These are phyloP conservation scores for Trichocomaceae sp. DNA, from an alignment of 2,329 filamentous ascomycete genomes.

Conservation along the genomic window DNA sequence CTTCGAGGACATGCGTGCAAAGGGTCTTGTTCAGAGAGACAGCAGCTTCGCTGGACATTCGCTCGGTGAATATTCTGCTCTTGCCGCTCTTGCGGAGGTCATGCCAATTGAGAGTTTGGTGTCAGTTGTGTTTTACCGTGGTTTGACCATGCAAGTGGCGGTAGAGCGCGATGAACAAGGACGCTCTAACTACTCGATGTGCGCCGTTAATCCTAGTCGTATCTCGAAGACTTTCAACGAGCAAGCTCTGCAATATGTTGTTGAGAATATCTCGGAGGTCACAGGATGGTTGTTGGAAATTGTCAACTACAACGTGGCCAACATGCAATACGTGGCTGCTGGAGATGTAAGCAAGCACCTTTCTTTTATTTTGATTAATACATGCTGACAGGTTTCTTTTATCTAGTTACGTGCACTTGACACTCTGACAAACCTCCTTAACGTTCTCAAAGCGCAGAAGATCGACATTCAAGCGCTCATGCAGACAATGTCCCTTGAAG, in stretches of 20 bases:
- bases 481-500: slow-evolving; percentile 76
- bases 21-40: slow-evolving; percentile 90
- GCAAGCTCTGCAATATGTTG: slow-evolving; percentile 91
- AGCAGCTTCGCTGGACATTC: slow-evolving; percentile 98
- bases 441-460: slow-evolving; percentile 94
- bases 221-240: slow-evolving; percentile 99
- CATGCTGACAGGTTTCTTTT: slow-evolving; percentile 9
- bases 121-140: slow-evolving; percentile 98
- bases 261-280: slow-evolving; percentile 88
- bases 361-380: neutral
- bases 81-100: slow-evolving; percentile 92
- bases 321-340: slow-evolving; percentile 64
- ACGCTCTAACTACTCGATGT: slow-evolving; percentile 98
- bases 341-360: slow-evolving; percentile 47
- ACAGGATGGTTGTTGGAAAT: slow-evolving; percentile 96
- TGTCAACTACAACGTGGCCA: slow-evolving; percentile 83
- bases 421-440: slow-evolving; percentile 70
- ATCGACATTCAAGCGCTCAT: slow-evolving; percentile 94
- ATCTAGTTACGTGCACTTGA: slow-evolving; percentile 54
- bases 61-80: slow-evolving; percentile 93
- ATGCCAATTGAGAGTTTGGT: slow-evolving; percentile 99
- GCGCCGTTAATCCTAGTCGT: slow-evolving; percentile 94
- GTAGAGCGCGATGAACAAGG: slow-evolving; percentile 91
- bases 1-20: slow-evolving; percentile 97
- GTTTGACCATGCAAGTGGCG: slow-evolving; percentile 97